Percentiles rank a stretch among this genome's conserved stretches.
These are phyloP conservation scores for Rhizopus delemar DNA, from an alignment of 371 early-diverging fungal genomes.

Conservation along the genomic window DNA sequence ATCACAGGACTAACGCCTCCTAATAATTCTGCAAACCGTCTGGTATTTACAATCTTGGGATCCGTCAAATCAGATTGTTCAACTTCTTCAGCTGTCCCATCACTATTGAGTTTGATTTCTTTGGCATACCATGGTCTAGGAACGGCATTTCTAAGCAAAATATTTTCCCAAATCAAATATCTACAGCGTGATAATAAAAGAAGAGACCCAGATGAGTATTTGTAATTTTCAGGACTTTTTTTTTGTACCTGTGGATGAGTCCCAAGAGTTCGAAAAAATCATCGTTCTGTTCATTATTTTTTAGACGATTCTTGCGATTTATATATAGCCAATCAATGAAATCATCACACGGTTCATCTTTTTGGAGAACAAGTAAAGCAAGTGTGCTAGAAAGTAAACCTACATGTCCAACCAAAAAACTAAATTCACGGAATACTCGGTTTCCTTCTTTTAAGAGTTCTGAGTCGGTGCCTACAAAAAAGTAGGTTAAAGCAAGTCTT, in stretches of 20 bases:
- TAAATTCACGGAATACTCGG: constrained; percentile 15
- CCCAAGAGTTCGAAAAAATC: constrained; percentile 55
- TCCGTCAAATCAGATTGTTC: constrained; percentile 36
- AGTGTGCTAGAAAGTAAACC: constrained; percentile 23
- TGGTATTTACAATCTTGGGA: constrained; percentile 66
- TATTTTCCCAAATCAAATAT: constrained; percentile 68
- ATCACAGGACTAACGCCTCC: constrained; percentile 69
- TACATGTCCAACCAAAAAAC: constrained; percentile 23
- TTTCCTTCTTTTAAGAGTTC: constrained; percentile 12
- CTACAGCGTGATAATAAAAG: neutral
- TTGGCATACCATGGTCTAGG: constrained; percentile 68
- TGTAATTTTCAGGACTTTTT: neutral
- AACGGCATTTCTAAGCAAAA: constrained; percentile 58
- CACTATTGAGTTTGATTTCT: constrained; percentile 16
- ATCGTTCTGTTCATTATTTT: constrained; percentile 24
- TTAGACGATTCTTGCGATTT: constrained; percentile 12
- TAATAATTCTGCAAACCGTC: constrained; percentile 63
- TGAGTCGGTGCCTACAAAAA: constrained; percentile 5
- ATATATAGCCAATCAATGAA: constrained; percentile 17
- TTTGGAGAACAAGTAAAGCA: constrained; percentile 22
- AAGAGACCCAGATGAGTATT: no score
- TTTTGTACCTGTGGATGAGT: constrained; percentile 56
- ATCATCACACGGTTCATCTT: constrained; percentile 7
- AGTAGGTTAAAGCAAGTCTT: neutral
- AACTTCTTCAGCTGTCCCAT: constrained; percentile 17